These are phyloP conservation scores for Xylaria sp. DNA, from an alignment of 2,329 filamentous ascomycete species.

Conservation along the genomic window DNA sequence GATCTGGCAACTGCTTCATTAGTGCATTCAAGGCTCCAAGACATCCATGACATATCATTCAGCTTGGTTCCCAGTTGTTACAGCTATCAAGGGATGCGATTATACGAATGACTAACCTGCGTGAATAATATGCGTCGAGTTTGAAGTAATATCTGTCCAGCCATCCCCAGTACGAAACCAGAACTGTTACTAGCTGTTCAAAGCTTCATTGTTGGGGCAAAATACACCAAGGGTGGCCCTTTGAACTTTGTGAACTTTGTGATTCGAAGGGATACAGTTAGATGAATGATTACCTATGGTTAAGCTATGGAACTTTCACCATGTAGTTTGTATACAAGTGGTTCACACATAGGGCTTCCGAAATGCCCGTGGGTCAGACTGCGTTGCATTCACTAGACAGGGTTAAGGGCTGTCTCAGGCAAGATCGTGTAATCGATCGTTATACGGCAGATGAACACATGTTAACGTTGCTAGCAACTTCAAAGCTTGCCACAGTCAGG, in stretches of 20 bases:
- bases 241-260: too few relatives aligned
- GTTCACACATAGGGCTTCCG: neutral
- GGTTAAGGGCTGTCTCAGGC: slow-evolving; percentile 18
- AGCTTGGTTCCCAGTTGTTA: slow-evolving; percentile 8
- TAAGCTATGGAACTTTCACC: neutral
- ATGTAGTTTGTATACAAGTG: neutral
- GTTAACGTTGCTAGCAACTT: slow-evolving; percentile 18
- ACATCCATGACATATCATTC: slow-evolving; percentile 9
- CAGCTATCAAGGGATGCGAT: slow-evolving; percentile 10
- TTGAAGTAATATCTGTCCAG: neutral
- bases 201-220: neutral
- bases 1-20: slow-evolving; percentile 4
- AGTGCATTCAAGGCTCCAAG: slow-evolving; percentile 9
- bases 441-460: slow-evolving; percentile 25
- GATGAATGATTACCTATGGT: neutral
- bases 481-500: neutral
- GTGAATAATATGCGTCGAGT: neutral
- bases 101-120: neutral
- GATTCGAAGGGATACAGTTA: neutral
- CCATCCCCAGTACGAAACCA: neutral
- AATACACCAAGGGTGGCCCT: neutral
- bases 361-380: neutral
- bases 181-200: neutral
- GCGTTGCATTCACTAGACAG: neutral
- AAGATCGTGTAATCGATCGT: slow-evolving; percentile 11